Evolutionary conservation across 441 rosid species (phyloP), one percentile per base, ranked within the genome.

Genomic region (Brassica hybrid): DNA sequence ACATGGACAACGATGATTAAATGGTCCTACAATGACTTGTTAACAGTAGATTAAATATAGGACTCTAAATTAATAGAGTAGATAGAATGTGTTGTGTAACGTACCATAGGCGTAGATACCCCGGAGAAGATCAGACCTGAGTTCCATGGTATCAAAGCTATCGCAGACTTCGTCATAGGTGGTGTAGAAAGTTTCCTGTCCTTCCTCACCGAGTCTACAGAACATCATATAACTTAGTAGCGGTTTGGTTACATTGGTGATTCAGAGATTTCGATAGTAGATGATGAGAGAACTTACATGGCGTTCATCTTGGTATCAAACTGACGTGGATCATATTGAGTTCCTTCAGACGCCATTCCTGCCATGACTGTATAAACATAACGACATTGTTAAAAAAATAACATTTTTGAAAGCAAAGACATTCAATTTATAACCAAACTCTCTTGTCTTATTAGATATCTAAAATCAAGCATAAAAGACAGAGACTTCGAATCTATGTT

Each of bases 261-360:
- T 13, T 36, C 34, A 38, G 4, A 77, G 43, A 71, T 18, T 30
- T 56, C 7, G 7, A 54, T 0, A 16, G 14, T 36, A 36, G 13
- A 34, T 64, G 1, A 79, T 63, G 1, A 79, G 78, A 80, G 76
- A 36, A 36, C 41, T 36, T 36, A 86, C 94, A 90, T 10, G 2
- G 88, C 92, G 78, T 30, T 90, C 96, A 94, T 91, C 82, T 82
- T 94, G 5, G 88, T 65, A 32, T 94, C 97, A 79, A 52, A 94
- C 64, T 89, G 91, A 67, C 84, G 87, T 59, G 91, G 85, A 81
- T 94, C 95, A 50, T 86, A 92, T 45, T 90, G 96, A 0, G 92
- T 83, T 76, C 96, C 94, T 82, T 94, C 94, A 2, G 90, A 82
- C 17, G 68, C 68, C 68, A 64, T 64, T 36, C 50, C 68, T 76